Percentiles rank a stretch among this genome's conserved stretches.
phyloP scores from a whole-genome alignment of 139 green algal species.

The Desmodesmus armatus region DNA sequence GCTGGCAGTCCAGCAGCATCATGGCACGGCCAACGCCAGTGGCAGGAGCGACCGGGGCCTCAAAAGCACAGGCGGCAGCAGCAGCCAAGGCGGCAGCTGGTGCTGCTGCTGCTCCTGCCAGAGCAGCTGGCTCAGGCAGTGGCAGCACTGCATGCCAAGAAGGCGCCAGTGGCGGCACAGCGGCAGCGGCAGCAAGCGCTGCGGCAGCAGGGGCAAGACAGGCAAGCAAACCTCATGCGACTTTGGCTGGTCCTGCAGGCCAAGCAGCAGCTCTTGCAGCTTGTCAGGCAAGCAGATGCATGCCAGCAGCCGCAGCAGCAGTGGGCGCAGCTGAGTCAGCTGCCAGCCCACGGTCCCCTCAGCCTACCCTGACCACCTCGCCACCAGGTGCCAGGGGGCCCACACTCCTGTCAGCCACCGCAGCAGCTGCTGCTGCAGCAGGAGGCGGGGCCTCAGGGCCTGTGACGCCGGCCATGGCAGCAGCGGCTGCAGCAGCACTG shows the following conservation, averaged over 20 bases:
- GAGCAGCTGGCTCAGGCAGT: background rate
- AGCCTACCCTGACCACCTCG: background rate
- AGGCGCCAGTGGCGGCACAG: background rate
- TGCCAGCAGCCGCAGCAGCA: background rate
- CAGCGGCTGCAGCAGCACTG: background rate
- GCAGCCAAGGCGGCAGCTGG: background rate
- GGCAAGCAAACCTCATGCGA: background rate
- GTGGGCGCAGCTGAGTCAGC: background rate
- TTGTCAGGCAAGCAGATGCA: background rate
- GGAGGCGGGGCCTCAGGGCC: background rate
- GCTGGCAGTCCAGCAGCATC: constrained; percentile 15
- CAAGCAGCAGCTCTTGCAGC: background rate
- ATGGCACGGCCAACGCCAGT: background rate
- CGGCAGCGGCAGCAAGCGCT: background rate
- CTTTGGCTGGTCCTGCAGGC: too few relatives aligned
- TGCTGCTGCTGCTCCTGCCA: background rate
- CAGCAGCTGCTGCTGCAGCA: constrained; percentile 28
- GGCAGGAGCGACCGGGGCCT: background rate
- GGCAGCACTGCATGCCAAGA: background rate
- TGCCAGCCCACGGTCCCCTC: background rate
- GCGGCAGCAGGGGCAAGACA: background rate
- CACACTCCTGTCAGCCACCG: background rate
- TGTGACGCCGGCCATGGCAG: background rate
- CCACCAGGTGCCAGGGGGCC: background rate
- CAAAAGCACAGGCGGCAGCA: background rate